Conservation (phyloP, 169 alveolate genomes). For the Cyclospora cayetanensis region DNA sequence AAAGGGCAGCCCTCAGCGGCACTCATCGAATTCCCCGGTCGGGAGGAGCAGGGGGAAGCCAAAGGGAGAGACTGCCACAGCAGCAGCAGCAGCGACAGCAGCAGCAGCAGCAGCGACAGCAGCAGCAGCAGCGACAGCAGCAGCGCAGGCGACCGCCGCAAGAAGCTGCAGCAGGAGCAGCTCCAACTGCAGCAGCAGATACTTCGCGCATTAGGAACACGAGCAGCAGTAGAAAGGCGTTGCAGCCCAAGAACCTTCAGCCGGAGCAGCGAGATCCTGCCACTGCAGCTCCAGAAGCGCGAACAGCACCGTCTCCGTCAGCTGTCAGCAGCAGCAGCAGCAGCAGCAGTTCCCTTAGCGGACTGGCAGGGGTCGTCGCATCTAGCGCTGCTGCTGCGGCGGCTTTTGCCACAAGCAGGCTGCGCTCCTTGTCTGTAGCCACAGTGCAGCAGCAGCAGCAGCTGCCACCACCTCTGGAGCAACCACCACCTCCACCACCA, state of each 20-base stretch:
- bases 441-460: not conserved
- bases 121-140: not conserved
- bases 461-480: not conserved
- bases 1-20: conserved; percentile 51
- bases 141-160: not conserved
- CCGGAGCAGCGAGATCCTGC: not conserved
- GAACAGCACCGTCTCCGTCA: not conserved
- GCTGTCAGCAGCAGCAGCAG: not conserved
- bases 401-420: conserved; percentile 36
- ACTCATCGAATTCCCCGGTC: not conserved
- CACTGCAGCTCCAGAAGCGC: not conserved
- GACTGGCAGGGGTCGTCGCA: conserved; percentile 47
- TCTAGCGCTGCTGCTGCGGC: conserved; percentile 43
- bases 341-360: conserved; percentile 6
- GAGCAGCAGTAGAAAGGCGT: not conserved
- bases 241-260: not conserved
- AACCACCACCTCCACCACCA: not conserved
- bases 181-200: not conserved
- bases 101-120: conserved; percentile 35
- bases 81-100: conserved; percentile 10
- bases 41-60: not conserved
- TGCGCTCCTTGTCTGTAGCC: conserved; percentile 2
- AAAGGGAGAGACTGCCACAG: not conserved
- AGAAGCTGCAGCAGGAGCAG: conserved; percentile 18
- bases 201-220: not conserved